Evolutionary conservation across 2,329 filamentous ascomycete genomes (phyloP).

Genomic region (Fusarium stilboides): DNA sequence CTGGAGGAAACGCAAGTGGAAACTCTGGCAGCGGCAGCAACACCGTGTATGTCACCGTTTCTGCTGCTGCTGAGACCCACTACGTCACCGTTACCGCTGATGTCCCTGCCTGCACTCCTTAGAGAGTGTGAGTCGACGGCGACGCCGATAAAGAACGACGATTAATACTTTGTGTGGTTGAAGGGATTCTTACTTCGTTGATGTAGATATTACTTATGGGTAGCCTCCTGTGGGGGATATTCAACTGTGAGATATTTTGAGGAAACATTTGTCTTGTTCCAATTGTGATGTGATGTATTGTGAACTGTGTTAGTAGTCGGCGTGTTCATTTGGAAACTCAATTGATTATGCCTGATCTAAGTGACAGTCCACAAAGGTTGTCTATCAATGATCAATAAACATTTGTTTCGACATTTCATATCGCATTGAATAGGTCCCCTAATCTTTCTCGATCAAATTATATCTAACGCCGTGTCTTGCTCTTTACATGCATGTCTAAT

Average conservation of each 20-base stretch:
- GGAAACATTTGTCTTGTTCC: constrained; percentile 14
- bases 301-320: neutral
- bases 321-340: too few relatives aligned
- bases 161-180: neutral
- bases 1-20: neutral
- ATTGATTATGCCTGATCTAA: too few relatives aligned
- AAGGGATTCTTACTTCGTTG: constrained; percentile 22
- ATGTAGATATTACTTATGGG: constrained; percentile 49
- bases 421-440: neutral
- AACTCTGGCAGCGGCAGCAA: constrained; percentile 19
- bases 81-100: constrained; percentile 39
- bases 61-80: constrained; percentile 21
- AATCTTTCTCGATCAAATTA: neutral
- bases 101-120: constrained; percentile 32
- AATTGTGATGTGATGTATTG: neutral
- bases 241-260: constrained; percentile 50
- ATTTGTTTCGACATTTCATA: too few relatives aligned
- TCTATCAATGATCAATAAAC: too few relatives aligned
- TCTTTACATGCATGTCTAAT: too few relatives aligned
- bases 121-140: neutral
- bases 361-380: too few relatives aligned
- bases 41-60: constrained; percentile 36
- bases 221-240: constrained; percentile 49
- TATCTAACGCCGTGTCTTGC: too few relatives aligned
- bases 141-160: neutral